These are phyloP conservation scores for Emergomyces africanus DNA, from an alignment of 2,329 filamentous ascomycete genomes.

Conservation along the genomic window DNA sequence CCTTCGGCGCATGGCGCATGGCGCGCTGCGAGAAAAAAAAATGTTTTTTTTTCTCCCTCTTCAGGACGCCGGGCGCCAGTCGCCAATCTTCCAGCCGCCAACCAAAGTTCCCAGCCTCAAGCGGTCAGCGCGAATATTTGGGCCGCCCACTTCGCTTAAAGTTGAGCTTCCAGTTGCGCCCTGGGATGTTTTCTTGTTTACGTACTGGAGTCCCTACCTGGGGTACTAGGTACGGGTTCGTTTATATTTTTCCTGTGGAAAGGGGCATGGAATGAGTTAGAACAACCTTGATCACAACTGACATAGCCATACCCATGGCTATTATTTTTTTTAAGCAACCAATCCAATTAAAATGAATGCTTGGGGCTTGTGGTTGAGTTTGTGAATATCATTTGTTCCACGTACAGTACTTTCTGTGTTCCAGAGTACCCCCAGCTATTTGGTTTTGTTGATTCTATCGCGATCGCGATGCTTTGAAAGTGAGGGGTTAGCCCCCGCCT, in stretches of 20 bases:
- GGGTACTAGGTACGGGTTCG: too few relatives aligned
- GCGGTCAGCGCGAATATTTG: background rate
- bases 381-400: background rate
- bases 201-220: too few relatives aligned
- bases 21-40: background rate
- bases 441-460: background rate
- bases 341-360: background rate
- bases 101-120: background rate
- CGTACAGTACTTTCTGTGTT: too few relatives aligned
- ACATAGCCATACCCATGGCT: background rate
- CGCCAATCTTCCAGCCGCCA: constrained; percentile 2
- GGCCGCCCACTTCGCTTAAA: background rate
- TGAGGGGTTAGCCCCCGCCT: background rate
- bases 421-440: too few relatives aligned
- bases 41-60: background rate
- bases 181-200: too few relatives aligned
- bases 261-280: too few relatives aligned
- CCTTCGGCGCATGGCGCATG: background rate
- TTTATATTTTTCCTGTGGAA: too few relatives aligned
- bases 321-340: background rate
- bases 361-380: background rate
- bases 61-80: constrained; percentile 1
- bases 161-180: background rate
- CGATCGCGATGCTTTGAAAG: background rate
- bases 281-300: too few relatives aligned